phyloP scores from a whole-genome alignment of 345 rosid genomes.

The Raphanus raphanistrum region DNA sequence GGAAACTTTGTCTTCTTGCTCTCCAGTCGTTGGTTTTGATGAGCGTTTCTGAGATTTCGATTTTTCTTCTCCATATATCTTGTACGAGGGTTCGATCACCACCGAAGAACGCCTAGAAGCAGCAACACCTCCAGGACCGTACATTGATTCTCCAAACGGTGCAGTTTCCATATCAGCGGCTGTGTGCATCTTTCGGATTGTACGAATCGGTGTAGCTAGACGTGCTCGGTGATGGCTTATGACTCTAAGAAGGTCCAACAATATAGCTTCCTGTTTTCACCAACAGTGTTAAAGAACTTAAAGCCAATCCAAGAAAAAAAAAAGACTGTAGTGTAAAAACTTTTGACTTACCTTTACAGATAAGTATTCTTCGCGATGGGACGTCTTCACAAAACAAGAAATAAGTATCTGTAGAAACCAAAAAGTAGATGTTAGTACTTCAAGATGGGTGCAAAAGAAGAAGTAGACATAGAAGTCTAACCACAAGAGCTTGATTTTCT shows the following conservation, averaged over 20 bases:
- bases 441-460: neutral
- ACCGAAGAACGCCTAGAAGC: conserved; percentile 54
- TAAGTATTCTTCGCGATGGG: neutral
- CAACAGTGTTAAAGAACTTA: neutral
- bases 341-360: neutral
- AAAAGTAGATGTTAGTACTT: neutral
- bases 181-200: conserved; percentile 57
- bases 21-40: conserved; percentile 41
- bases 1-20: conserved; percentile 49
- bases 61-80: conserved; percentile 58
- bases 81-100: conserved; percentile 63
- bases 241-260: conserved; percentile 85
- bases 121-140: conserved; percentile 46
- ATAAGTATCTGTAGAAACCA: neutral
- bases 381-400: neutral
- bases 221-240: conserved; percentile 78
- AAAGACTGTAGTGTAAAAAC: neutral
- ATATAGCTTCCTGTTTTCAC: conserved; percentile 60
- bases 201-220: conserved; percentile 80
- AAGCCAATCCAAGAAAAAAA: conserved; percentile 10
- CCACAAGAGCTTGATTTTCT: conserved; percentile 76
- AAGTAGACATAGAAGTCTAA: neutral
- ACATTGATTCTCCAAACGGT: conserved; percentile 56
- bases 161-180: conserved; percentile 60
- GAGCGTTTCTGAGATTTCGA: conserved; percentile 46